phyloP scores from a whole-genome alignment of 169 alveolate species.

The Cryptosporidium viatorum region DNA sequence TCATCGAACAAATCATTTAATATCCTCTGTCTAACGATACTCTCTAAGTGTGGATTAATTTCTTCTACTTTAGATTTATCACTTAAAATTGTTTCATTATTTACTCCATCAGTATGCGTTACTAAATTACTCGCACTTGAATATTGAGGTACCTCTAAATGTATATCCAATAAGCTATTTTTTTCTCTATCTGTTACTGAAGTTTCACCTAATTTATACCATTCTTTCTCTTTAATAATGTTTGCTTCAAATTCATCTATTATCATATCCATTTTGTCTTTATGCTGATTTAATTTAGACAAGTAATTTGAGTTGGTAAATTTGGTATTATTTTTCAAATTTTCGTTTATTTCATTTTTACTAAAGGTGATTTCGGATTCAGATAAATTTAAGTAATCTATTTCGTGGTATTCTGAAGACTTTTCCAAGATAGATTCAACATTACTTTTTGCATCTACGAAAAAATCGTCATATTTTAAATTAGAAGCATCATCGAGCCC shows the following conservation, averaged over 20 bases:
- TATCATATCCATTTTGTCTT: conserved; percentile 9
- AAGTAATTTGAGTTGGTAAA: neutral
- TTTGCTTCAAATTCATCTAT: conserved; percentile 48
- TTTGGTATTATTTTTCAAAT: neutral
- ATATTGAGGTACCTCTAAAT: conserved; percentile 62
- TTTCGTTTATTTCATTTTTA: neutral
- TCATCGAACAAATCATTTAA: conserved; percentile 41
- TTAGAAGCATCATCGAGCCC: neutral
- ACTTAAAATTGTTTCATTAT: neutral
- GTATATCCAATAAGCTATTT: conserved; percentile 34
- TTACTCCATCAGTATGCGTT: neutral
- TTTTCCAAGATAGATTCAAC: neutral
- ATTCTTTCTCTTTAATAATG: conserved; percentile 47
- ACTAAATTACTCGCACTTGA: neutral
- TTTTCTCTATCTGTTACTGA: conserved; percentile 24
- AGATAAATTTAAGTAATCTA: neutral
- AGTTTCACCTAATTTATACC: conserved; percentile 67
- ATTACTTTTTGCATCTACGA: neutral
- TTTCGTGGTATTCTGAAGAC: neutral
- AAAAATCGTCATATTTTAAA: conserved; percentile 43
- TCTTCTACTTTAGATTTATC: neutral
- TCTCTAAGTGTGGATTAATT: conserved; percentile 14
- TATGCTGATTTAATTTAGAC: conserved; percentile 9
- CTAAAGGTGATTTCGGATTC: neutral
- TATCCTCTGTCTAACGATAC: conserved; percentile 48